A percentile compares a stretch with the other conserved stretches of the same genome.
phyloP scores from a whole-genome alignment of 1,139 yeast genomes.

The Saccharomyces hybrid region DNA sequence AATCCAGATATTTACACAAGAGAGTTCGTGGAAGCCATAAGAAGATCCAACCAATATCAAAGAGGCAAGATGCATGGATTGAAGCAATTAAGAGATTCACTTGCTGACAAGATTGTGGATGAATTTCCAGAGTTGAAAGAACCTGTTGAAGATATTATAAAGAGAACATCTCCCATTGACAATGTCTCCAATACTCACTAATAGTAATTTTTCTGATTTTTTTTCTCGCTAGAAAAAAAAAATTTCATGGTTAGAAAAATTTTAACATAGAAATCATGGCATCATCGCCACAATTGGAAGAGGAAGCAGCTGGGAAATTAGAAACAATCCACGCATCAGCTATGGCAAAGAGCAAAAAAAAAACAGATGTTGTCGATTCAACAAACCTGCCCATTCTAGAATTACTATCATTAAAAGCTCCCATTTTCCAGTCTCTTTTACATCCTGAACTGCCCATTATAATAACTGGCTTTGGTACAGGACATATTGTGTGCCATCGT shows the following conservation, averaged over 20 bases:
- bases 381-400: background rate
- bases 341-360: background rate
- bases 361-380: background rate
- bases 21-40: slow-evolving; percentile 89
- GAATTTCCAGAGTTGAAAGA: slow-evolving; percentile 70
- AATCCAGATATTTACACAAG: slow-evolving; percentile 96
- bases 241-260: background rate
- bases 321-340: background rate
- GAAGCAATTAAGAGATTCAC: slow-evolving; percentile 48
- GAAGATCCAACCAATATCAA: slow-evolving; percentile 78
- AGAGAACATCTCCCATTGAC: slow-evolving; percentile 33
- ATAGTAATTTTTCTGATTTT: background rate
- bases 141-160: slow-evolving; percentile 45
- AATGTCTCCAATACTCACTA: background rate
- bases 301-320: background rate
- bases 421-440: slow-evolving; percentile 57
- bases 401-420: background rate
- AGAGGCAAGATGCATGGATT: slow-evolving; percentile 74
- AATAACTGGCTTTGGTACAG: slow-evolving; percentile 71
- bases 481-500: slow-evolving; percentile 53
- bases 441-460: slow-evolving; percentile 68
- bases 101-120: slow-evolving; percentile 59
- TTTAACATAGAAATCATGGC: background rate
- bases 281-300: background rate
- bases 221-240: background rate